Evolutionary conservation across 2,329 filamentous ascomycete species (phyloP), one percentile per base, ranked within the genome.

Genomic region (Aspergillus awamori): DNA sequence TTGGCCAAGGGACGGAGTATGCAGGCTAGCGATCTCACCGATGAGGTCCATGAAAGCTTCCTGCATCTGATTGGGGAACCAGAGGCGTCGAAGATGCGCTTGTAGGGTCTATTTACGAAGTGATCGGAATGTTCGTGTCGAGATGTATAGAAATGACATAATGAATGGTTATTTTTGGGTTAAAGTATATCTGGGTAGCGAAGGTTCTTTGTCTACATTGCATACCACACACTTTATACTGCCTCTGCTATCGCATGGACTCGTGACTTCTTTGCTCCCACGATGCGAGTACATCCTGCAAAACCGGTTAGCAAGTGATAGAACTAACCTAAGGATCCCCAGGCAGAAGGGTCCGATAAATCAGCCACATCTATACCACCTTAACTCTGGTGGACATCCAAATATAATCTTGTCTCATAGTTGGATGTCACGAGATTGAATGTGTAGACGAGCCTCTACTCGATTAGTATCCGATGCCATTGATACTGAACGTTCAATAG

Each of bases 1-100:
- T 83, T 86, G 69, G 91, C 93, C 76, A 91, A 89, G 71, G 94
- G 95, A 0, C 86, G 95, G 65, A 92, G 91, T 72, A 79, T 99
- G 73, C 95, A 98, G 80, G 95, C 95, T 0, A 93, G 91, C 67
- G 95, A 98, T 77, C 79, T 99, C 73, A 97, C 94, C 0, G 92
- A 95, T 17, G 90, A 97, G 78, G 90, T 99, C 8, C 89, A 96
- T 70, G 81, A 81, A 36, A 90, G 93, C 0, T 98, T 97, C 76
- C 76, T 90, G 70, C 87, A 87, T 62, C 76, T 97, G 17, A 89
- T 97, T 72, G 93, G 92, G 0, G 91, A 93, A 67, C 83, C 84
- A 3, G 85, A 84, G 39, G 80, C 70, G 15, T 72, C 76, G 30
- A 78, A 78, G 59, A 63, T 68, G 36, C 70, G 66, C 54, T 68